Base-by-base conservation (phyloP, 2,329 filamentous ascomycete species). In the Nigrospora osmanthi region DNA sequence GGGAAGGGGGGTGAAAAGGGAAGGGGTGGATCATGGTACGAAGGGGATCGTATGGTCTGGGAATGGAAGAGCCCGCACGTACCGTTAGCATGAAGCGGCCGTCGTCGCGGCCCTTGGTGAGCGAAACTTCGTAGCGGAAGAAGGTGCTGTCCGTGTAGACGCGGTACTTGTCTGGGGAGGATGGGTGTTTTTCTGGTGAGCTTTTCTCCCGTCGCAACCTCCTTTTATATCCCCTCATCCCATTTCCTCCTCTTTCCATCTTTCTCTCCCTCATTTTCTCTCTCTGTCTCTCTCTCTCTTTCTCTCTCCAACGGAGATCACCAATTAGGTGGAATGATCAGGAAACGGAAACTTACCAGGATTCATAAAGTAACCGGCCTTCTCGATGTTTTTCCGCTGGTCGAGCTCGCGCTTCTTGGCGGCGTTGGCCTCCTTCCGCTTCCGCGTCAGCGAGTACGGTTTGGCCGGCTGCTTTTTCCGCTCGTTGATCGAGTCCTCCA, bases 31-130 rank as follows among this genome's bases (percentile, higher is more conserved):
- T 6, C 6, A 35, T 35, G 12, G 47, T 42, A n/a, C 33, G 19
- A 28, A 28, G 6, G n/a, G 5, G 9, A 28, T 10, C 23, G 23
- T 28, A 10, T 28, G 23, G 23, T 28, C 9, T 28, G 23, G 23
- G 23, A 4, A 10, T 10, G 5, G 23, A 10, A 7, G 23, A 10
- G 4, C 10, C 6, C 23, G 36, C 4, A 64, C 76, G 64, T 65
- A 86, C 83, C 47, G 71, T 76, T 2, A 87, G 60, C 0, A 70
- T 66, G 35, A 79, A 82, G 32, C 74, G 78, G 55, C 88, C 78
- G 37, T 76, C 76, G 1, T 63, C 57, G 35, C 75, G 74, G 11
- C 68, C 57, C 57, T 84, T 76, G 3, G 72, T 72, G 13, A 93
- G 64, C 0, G 71, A 70, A 46, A 87, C 65, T 44, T 81, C 71